Evolutionary conservation across 2,329 filamentous ascomycete genomes (phyloP), one percentile per base, ranked within the genome.

Genomic region (Rosellinia necatrix): DNA sequence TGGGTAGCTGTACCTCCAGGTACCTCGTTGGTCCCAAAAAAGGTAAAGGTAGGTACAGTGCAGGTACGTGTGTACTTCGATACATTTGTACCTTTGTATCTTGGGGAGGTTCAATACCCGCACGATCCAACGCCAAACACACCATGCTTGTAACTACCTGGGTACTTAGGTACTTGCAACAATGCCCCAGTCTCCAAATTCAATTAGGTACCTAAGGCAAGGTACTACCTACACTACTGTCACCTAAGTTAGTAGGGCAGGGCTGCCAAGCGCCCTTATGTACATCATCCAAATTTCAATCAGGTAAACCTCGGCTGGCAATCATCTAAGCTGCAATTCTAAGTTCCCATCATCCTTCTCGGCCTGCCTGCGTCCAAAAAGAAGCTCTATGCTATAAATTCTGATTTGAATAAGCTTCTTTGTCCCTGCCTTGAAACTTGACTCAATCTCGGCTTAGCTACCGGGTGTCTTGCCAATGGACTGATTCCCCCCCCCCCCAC

Each of bases 1-100:
- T 21, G n/a, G 41, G 30, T 21, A 48, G 27, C 22, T 47, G 48
- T 54, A 54, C 50, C 27, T 53, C 2, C n/a, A 42, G 24, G 37
- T 59, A 59, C 56, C 56, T n/a, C n/a, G n/a, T 47, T 6, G 6
- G 9, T 12, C 13, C 43, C 13, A 8, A n/a, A n/a, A n/a, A n/a
- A n/a, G n/a, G n/a, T n/a, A 6, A 13, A 13, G 15, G 19, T 13
- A 34, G 50, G 25, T 41, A 53, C 43, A 37, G 17, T 37, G 48
- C 37, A 34, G n/a, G 38, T 48, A 38, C 44, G 29, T 24, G 24
- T 6, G 12, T 32, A 21, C 15, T 19, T 34, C 25, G 21, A 42
- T n/a, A n/a, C n/a, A n/a, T n/a, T n/a, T n/a, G n/a, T n/a, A n/a
- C n/a, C n/a, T n/a, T n/a, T n/a, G n/a, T n/a, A n/a, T n/a, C n/a